Evolutionary conservation across 2,329 filamentous ascomycete genomes (phyloP), one percentile per base, ranked within the genome.

Genomic region (Verticillium dahliae): DNA sequence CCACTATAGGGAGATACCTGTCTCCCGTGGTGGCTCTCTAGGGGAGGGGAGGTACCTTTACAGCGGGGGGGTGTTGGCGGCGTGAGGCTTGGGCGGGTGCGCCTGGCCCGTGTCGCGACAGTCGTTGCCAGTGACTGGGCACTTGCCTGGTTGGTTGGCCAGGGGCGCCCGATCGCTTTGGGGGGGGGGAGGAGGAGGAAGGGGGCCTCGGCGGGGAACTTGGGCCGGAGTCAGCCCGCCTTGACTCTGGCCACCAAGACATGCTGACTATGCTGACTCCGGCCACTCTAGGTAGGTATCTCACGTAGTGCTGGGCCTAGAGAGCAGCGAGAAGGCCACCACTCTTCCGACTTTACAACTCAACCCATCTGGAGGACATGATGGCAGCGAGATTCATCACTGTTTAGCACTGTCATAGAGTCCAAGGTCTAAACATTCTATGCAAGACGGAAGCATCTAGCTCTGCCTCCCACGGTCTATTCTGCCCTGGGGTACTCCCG

Each of bases 401-500:
- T 27, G 27, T 27, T 27, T 27, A 4, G 27, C 27, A 27, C 27
- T 3, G 27, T 4, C 27, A 27, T 4, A 4, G 27, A 27, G 27
- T 27, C 27, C 27, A 27, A 27, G 4, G 3, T 27, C 27, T 4
- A 27, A 27, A 27, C 4, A 27, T 37, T 37, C 35, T 37, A 37
- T 37, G 35, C 7, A 27, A 4, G 3, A 4, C 27, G 27, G 27
- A 27, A 27, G 27, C 35, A 5, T 37, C 35, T 37, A 37, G 35
- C 35, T 37, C 35, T 37, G n/a, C 11, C 41, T 7, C 11, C 18
- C 15, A 10, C 10, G 6, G 15, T 15, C 39, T 45, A 50, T n/a
- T 22, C 45, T 7, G 45, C 45, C 45, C 22, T 50, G 45, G 45
- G 45, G 18, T 50, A 56, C 35, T 59, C 58, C 54, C 68, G 73